Percentiles rank a stretch among this genome's conserved stretches.
Conservation (phyloP, 805 yeast species). For the Ogataea thermomethanolica region DNA sequence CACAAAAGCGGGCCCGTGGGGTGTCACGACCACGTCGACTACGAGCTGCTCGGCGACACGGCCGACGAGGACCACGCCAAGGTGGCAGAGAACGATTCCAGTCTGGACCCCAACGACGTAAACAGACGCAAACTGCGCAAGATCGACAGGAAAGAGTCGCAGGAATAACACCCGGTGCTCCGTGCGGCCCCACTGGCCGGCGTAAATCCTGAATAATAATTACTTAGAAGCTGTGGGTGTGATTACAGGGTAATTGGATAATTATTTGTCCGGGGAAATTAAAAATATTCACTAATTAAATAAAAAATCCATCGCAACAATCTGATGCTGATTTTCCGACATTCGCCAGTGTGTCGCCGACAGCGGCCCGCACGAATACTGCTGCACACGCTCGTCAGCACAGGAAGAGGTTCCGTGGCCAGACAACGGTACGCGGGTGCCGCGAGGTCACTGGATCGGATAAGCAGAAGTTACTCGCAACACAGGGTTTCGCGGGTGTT, state of each 20-base stretch:
- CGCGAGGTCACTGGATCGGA: too few species aligned
- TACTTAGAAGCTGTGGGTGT: too few species aligned
- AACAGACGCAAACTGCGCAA: conserved; percentile 3
- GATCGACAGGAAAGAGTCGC: neutral
- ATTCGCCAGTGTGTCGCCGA: neutral
- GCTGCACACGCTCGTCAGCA: too few species aligned
- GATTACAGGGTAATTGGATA: neutral
- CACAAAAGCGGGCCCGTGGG: conserved; percentile 19
- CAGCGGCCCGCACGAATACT: too few species aligned
- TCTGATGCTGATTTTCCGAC: conserved; percentile 1
- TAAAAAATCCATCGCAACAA: neutral
- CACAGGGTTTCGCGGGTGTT: conserved; percentile 5
- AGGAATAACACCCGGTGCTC: neutral
- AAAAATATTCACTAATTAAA: neutral
- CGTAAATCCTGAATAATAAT: too few species aligned
- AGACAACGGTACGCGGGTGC: too few species aligned
- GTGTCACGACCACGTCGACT: conserved; percentile 26
- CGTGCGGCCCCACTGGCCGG: neutral
- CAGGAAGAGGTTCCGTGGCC: too few species aligned
- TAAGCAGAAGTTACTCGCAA: conserved; percentile 1
- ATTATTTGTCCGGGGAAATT: neutral
- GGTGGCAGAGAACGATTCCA: neutral
- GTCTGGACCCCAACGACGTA: neutral
- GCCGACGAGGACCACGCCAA: neutral
- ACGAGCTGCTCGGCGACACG: conserved; percentile 1